phyloP scores from a whole-genome alignment of 768 basidiomycete genomes.

The Tulasnella calospora region DNA sequence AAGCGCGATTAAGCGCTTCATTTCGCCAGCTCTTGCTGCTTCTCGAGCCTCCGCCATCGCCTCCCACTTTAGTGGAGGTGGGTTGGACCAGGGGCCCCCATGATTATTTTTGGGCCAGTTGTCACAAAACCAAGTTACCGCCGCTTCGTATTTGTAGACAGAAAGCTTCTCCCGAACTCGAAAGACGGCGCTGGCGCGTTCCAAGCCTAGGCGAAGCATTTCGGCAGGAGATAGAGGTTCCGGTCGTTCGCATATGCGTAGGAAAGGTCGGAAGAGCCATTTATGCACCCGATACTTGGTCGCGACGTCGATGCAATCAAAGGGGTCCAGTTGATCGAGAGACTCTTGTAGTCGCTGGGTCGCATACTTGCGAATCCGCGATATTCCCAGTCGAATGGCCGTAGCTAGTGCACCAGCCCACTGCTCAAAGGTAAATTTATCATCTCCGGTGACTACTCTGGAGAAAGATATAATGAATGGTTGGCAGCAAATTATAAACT shows the following conservation, averaged over 20 bases:
- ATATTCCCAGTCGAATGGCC: neutral
- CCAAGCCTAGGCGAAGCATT: neutral
- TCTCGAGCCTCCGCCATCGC: neutral
- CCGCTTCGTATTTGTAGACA: neutral
- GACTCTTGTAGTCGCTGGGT: neutral
- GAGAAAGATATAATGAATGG: neutral
- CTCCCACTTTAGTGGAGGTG: neutral
- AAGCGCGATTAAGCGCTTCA: neutral
- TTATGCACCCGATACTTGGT: neutral
- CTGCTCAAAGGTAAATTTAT: neutral
- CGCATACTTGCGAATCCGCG: neutral
- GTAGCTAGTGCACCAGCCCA: neutral
- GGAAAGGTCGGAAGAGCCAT: neutral
- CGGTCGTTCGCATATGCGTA: neutral
- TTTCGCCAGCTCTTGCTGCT: neutral
- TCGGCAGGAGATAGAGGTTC: neutral
- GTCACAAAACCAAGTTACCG: neutral
- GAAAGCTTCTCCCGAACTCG: neutral
- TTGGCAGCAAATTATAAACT: neutral
- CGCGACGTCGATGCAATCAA: neutral
- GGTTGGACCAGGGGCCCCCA: neutral
- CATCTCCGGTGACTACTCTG: neutral
- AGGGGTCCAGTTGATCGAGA: neutral
- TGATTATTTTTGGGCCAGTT: neutral
- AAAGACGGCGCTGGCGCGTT: neutral